phyloP scores from a whole-genome alignment of 1,139 yeast species.

The Yamadazyma spencermartinsiae region DNA sequence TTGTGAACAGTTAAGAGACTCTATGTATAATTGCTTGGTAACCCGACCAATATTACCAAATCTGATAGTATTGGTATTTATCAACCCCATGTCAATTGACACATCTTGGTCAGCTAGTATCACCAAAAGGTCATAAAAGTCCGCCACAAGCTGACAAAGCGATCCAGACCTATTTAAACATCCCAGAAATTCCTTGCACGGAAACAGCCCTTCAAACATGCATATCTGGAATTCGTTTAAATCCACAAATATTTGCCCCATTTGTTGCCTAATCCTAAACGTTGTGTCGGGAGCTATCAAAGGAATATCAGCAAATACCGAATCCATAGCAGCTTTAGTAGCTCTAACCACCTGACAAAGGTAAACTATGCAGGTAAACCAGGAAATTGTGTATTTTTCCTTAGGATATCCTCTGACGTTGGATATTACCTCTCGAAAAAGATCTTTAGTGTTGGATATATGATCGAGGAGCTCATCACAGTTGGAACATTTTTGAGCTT shows the following conservation, averaged over 20 bases:
- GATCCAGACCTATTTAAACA: background rate
- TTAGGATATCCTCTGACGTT: constrained; percentile 15
- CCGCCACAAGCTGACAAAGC: background rate
- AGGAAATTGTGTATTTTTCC: constrained; percentile 19
- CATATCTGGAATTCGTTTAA: background rate
- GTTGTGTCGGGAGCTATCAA: too few relatives aligned
- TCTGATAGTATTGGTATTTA: constrained; percentile 3
- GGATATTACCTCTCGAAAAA: constrained; percentile 18
- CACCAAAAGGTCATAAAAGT: background rate
- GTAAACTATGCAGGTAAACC: constrained; percentile 20
- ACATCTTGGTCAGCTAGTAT: constrained; percentile 1
- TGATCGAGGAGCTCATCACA: constrained; percentile 1
- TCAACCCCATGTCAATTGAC: constrained; percentile 4
- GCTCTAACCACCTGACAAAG: background rate
- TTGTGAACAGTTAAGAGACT: background rate
- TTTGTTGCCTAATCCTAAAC: background rate
- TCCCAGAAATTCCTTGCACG: background rate
- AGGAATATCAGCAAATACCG: background rate
- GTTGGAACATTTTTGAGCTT: background rate
- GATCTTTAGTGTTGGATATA: constrained; percentile 16
- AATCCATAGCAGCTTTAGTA: background rate
- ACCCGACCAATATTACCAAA: constrained; percentile 1
- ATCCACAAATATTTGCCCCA: background rate
- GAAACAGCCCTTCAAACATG: background rate
- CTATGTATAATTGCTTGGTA: constrained; percentile 2